Evolutionary conservation across 371 early-diverging fungal species (phyloP).

Genomic region (Mortierella sp.): DNA sequence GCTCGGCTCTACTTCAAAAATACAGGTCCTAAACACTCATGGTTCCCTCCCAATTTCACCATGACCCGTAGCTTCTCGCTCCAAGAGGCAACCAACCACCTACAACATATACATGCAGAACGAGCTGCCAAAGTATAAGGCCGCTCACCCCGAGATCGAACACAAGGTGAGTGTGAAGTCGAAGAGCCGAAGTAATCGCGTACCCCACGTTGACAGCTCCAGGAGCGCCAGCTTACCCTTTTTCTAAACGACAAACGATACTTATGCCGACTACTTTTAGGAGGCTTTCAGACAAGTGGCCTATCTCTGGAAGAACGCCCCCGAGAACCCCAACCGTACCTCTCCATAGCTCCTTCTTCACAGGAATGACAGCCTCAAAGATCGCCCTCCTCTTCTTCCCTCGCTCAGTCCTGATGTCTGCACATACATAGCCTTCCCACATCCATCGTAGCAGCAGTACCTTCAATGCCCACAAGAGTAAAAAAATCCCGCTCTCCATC

Average conservation of each 20-base stretch:
- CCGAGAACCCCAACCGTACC: slow-evolving; percentile 11
- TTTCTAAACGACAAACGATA: too few relatives aligned
- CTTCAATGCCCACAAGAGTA: neutral
- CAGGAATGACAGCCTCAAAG: too few relatives aligned
- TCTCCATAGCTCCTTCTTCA: neutral
- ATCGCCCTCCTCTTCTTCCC: neutral
- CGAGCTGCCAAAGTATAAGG: slow-evolving; percentile 1
- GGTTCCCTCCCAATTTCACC: neutral
- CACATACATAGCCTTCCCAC: neutral
- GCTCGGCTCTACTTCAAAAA: neutral
- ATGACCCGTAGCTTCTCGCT: neutral
- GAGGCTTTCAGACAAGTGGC: slow-evolving; percentile 19
- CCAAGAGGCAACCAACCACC: neutral
- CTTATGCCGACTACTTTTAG: neutral
- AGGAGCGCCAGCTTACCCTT: too few relatives aligned
- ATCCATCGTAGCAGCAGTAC: neutral
- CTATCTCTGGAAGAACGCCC: slow-evolving; percentile 9
- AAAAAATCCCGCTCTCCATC: neutral
- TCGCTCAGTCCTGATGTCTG: neutral
- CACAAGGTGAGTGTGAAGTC: neutral
- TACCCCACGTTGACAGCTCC: too few relatives aligned
- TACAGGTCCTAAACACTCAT: neutral
- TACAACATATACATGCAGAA: neutral
- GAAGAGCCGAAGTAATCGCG: too few relatives aligned
- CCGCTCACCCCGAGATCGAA: neutral